phyloP scores from a whole-genome alignment of 495 filamentous ascomycete genomes.

The Podospora pseudocomata region DNA sequence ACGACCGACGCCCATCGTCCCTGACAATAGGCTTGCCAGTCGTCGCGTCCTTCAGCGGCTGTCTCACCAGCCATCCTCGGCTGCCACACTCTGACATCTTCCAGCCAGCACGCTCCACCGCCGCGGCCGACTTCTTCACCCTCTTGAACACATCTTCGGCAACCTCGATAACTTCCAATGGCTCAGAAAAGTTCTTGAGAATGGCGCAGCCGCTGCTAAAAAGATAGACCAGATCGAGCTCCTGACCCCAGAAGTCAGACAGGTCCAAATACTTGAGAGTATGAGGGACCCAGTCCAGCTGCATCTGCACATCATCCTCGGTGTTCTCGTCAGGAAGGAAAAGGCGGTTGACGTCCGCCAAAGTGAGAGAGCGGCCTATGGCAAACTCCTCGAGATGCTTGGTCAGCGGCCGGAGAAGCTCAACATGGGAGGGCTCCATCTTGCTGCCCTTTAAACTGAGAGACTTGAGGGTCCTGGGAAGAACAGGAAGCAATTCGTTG shows the following conservation, averaged over 20 bases:
- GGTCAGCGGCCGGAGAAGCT: slow-evolving; percentile 64
- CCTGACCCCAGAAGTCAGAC: slow-evolving; percentile 57
- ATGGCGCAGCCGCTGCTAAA: slow-evolving; percentile 58
- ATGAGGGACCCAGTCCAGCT: slow-evolving; percentile 54
- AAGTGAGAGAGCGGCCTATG: slow-evolving; percentile 63
- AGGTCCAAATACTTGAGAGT: slow-evolving; percentile 74
- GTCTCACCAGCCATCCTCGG: slow-evolving; percentile 63
- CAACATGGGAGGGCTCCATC: slow-evolving; percentile 61
- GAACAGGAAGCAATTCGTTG: slow-evolving; percentile 56
- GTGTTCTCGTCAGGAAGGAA: slow-evolving; percentile 47
- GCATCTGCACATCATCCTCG: slow-evolving; percentile 27
- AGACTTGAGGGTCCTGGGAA: slow-evolving; percentile 66
- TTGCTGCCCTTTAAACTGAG: slow-evolving; percentile 75
- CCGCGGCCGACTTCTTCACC: slow-evolving; percentile 48
- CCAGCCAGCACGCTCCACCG: slow-evolving; percentile 57
- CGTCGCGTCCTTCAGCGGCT: slow-evolving; percentile 30
- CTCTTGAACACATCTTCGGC: slow-evolving; percentile 65
- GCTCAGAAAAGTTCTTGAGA: slow-evolving; percentile 58
- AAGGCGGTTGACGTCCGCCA: slow-evolving; percentile 60
- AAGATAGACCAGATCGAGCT: slow-evolving; percentile 59
- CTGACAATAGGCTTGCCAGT: slow-evolving; percentile 2
- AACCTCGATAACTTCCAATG: slow-evolving; percentile 77
- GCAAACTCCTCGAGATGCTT: slow-evolving; percentile 80
- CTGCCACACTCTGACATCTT: slow-evolving; percentile 63
- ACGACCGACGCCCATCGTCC: slow-evolving; percentile 55